phyloP scores from a whole-genome alignment of 1,284 basidiomycete genomes.

The Apiotrichum mycotoxinovorans region DNA sequence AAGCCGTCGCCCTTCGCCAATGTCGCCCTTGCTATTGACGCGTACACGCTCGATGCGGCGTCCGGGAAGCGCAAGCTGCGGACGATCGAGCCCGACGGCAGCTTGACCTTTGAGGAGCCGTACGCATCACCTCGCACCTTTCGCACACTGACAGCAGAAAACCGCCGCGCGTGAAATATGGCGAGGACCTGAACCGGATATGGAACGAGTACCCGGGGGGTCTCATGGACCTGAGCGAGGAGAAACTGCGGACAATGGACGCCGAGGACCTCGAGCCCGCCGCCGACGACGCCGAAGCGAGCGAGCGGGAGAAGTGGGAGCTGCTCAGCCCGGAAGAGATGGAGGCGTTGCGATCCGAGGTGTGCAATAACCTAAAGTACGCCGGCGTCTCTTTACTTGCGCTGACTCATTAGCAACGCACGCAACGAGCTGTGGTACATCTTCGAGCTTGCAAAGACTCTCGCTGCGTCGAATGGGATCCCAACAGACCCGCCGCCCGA shows the following conservation, averaged over 20 bases:
- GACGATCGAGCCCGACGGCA: conserved; percentile 32
- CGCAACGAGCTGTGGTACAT: conserved; percentile 47
- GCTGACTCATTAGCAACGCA: conserved; percentile 27
- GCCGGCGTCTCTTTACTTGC: conserved; percentile 4
- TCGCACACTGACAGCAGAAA: conserved; percentile 13
- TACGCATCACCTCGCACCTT: conserved; percentile 13
- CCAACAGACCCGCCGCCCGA: conserved; percentile 32
- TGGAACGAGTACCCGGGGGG: conserved; percentile 45
- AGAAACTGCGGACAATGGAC: conserved; percentile 17
- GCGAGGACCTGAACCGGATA: conserved; percentile 34
- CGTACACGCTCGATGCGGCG: conserved; percentile 30
- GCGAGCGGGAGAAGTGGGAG: conserved; percentile 16
- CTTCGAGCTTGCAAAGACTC: conserved; percentile 41
- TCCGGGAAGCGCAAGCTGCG: conserved; percentile 24
- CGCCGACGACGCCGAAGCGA: conserved; percentile 7
- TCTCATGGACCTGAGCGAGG: conserved; percentile 37
- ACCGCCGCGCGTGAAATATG: conserved; percentile 27
- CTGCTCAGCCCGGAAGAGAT: conserved; percentile 39
- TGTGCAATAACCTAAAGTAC: conserved; percentile 39
- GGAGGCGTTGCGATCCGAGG: conserved; percentile 34
- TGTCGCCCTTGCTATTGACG: conserved; percentile 29
- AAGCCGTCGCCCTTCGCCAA: conserved; percentile 12
- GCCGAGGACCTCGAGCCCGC: conserved; percentile 12
- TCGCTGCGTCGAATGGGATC: conserved; percentile 25
- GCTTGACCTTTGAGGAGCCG: conserved; percentile 30